A percentile compares a stretch with the other conserved stretches of the same genome.
Evolutionary conservation across 2,329 filamentous ascomycete species (phyloP).

Genomic region (Paradendryphiella salina): DNA sequence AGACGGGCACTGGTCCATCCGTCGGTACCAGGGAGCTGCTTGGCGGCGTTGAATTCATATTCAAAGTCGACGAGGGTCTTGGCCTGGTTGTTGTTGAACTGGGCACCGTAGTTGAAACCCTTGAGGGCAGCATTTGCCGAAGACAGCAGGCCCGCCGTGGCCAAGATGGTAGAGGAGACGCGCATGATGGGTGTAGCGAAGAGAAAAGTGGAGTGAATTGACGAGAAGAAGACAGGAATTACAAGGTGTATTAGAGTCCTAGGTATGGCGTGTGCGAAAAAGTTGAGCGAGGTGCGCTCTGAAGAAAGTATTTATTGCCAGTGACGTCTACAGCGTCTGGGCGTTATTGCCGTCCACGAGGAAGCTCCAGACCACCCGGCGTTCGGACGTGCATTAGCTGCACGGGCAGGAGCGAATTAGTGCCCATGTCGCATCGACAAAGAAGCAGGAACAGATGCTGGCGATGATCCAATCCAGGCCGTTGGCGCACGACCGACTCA

Average conservation of each 20-base stretch:
- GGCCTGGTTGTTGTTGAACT: slow-evolving; percentile 61
- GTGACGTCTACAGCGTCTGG: slow-evolving; percentile 23
- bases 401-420: slow-evolving; percentile 21
- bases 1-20: slow-evolving; percentile 67
- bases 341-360: slow-evolving; percentile 4
- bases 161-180: slow-evolving; percentile 40
- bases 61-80: slow-evolving; percentile 69
- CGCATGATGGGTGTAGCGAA: slow-evolving; percentile 35
- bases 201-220: neutral
- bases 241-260: slow-evolving; percentile 6
- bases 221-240: slow-evolving; percentile 8
- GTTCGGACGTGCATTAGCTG: slow-evolving; percentile 23
- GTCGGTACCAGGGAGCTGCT: slow-evolving; percentile 64
- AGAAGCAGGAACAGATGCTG: slow-evolving; percentile 12
- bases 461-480: slow-evolving; percentile 3
- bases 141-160: slow-evolving; percentile 47
- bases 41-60: slow-evolving; percentile 68
- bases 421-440: slow-evolving; percentile 11
- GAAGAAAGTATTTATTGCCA: slow-evolving; percentile 19
- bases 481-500: neutral
- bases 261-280: slow-evolving; percentile 4
- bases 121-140: slow-evolving; percentile 45
- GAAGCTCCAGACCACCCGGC: slow-evolving; percentile 3
- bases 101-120: slow-evolving; percentile 75
- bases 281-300: slow-evolving; percentile 7